Percentiles rank a stretch among this genome's conserved stretches.
Conservation (phyloP, 805 yeast genomes). For the Wickerhamiella brachini region DNA sequence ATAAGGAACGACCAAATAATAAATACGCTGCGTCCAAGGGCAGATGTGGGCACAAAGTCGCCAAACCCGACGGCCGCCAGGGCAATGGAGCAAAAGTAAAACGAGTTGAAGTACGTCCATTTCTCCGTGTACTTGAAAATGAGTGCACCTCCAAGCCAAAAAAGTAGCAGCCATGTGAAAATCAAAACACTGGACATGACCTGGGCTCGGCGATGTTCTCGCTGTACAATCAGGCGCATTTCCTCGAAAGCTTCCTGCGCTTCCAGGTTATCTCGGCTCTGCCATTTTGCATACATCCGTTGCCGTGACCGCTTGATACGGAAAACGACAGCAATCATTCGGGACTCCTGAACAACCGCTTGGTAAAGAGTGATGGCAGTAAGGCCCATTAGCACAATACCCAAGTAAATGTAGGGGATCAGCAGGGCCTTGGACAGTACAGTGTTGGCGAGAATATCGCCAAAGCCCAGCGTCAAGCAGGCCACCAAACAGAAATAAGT, state of each 20-base stretch:
- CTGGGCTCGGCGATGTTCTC: conserved; percentile 4
- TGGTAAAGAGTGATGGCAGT: conserved; percentile 29
- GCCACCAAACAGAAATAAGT: conserved; percentile 63
- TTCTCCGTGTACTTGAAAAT: conserved; percentile 37
- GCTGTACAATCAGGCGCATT: conserved; percentile 38
- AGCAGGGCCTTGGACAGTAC: conserved; percentile 43
- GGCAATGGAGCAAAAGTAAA: conserved; percentile 68
- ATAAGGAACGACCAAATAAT: conserved; percentile 72
- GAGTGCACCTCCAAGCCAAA: conserved; percentile 64
- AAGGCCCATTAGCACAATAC: conserved; percentile 61
- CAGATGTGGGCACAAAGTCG: conserved; percentile 45
- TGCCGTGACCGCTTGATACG: conserved; percentile 2
- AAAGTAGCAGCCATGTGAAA: conserved; percentile 35
- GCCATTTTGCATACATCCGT: neutral
- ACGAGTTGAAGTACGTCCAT: conserved; percentile 58
- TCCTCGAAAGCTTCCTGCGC: conserved; percentile 13
- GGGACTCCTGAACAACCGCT: conserved; percentile 4
- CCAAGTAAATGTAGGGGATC: conserved; percentile 51
- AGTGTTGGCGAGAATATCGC: conserved; percentile 49
- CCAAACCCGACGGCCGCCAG: conserved; percentile 81
- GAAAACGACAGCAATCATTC: conserved; percentile 1
- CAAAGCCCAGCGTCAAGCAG: conserved; percentile 66
- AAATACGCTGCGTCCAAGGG: conserved; percentile 61
- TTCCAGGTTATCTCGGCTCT: neutral
- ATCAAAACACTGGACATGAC: conserved; percentile 24